Evolutionary conservation across 2,329 filamentous ascomycete genomes (phyloP), one percentile per base, ranked within the genome.

Genomic region (Paecilomyces niveus): DNA sequence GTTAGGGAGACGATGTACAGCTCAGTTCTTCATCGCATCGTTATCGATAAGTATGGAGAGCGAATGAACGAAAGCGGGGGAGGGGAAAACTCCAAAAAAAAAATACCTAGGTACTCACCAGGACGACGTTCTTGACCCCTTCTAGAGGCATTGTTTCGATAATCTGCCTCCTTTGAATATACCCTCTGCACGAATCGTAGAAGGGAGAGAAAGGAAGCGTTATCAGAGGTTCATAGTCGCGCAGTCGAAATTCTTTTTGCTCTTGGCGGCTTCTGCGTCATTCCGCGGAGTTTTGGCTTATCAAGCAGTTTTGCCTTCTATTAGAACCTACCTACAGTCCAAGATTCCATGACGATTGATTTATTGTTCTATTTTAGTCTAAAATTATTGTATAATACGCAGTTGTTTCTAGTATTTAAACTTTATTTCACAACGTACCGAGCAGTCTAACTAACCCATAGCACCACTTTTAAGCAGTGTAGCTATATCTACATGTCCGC

Each of bases 111-210:
- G 15, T 8, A 69, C 73, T 63, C 62, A 77, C 75, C 68, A 77
- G 67, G 45, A 77, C 66, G 33, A 77, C 72, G 58, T 77, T 75
- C 61, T 76, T 76, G 53, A 77, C 73, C 2, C 74, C 74, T 59
- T 73, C 70, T 52, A 77, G 64, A 69, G 74, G 72, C 75, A 77
- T 77, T 24, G 59, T 64, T 1, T 26, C 21, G n/a, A 18, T 45
- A 8, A 45, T 45, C 3, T 18, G 3, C 39, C 18, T 45, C 39
- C n/a, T 45, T 18, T 8, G 39, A 21, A 45, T 45, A 45, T 45
- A 8, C 18, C 39, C 39, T 45, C 39, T 45, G 15, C 9, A 8
- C 6, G 39, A 21, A 9, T 45, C 9, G 2, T 45, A 21, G n/a
- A 45, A n/a, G 39, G 18, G 15, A n/a, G 5, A n/a, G 4, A 45